Percentiles rank a stretch among this genome's conserved stretches.
Conservation (phyloP, 2,329 filamentous ascomycete species). For the Rutstroemia sydowiana region DNA sequence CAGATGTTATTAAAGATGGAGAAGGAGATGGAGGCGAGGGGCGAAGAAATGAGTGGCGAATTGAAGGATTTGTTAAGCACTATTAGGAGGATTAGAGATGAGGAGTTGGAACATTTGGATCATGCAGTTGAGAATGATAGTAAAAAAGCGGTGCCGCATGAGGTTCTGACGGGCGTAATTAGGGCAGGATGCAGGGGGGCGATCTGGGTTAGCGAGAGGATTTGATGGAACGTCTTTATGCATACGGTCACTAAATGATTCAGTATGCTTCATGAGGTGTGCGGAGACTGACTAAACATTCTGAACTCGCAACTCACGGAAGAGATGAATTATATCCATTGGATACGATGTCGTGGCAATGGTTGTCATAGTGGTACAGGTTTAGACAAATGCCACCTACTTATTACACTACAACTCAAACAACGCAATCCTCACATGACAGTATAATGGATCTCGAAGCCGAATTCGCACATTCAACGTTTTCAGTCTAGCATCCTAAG, state of each 20-base stretch:
- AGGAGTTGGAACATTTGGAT: conserved; percentile 94
- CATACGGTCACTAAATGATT: neutral
- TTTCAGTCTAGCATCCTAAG: too few species aligned
- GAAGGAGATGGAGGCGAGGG: conserved; percentile 63
- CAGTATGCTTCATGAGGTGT: too few species aligned
- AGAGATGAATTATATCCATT: too few species aligned
- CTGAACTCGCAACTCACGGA: too few species aligned
- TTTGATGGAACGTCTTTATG: conserved; percentile 36
- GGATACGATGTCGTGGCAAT: too few species aligned
- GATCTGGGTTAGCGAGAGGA: conserved; percentile 81
- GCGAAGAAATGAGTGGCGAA: conserved; percentile 76
- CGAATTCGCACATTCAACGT: too few species aligned
- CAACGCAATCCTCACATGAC: too few species aligned
- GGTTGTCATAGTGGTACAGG: too few species aligned
- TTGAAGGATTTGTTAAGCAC: conserved; percentile 64
- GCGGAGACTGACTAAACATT: too few species aligned
- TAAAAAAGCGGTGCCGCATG: conserved; percentile 82
- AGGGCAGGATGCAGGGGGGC: conserved; percentile 84
- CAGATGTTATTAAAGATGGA: conserved; percentile 75
- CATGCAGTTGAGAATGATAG: conserved; percentile 91
- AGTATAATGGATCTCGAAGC: too few species aligned
- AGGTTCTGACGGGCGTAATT: conserved; percentile 80
- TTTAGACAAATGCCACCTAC: too few species aligned
- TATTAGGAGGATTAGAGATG: conserved; percentile 79
- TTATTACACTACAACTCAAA: too few species aligned